Evolutionary conservation across 2,329 filamentous ascomycete genomes (phyloP).

Genomic region (Paecilomyces niveus): DNA sequence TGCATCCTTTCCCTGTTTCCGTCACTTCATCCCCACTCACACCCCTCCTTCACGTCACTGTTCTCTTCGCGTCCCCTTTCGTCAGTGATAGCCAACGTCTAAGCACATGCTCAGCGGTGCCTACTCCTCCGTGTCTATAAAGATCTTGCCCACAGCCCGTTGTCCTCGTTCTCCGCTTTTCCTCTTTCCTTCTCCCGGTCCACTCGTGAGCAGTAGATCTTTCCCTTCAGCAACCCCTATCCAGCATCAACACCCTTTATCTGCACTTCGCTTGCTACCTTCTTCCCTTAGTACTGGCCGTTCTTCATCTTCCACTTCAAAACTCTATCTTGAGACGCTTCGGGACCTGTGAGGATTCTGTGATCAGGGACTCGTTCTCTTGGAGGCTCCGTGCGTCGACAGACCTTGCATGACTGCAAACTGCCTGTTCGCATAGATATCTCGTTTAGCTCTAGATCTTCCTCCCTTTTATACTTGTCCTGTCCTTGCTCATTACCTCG

Average conservation of each 20-base stretch:
- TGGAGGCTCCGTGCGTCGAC: too few species aligned
- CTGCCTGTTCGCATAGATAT: too few species aligned
- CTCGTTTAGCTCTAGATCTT: too few species aligned
- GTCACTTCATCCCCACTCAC: background rate
- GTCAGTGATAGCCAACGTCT: background rate
- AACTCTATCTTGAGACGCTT: too few species aligned
- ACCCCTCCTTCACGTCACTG: background rate
- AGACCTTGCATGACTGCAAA: too few species aligned
- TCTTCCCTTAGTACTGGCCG: too few species aligned
- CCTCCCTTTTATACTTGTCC: too few species aligned
- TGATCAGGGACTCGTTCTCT: too few species aligned
- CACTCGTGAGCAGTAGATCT: background rate
- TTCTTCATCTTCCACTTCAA: too few species aligned
- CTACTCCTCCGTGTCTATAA: background rate
- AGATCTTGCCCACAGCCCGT: background rate
- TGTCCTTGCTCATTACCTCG: background rate
- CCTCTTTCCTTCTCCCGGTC: background rate
- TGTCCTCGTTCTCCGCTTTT: background rate
- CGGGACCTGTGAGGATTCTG: too few species aligned
- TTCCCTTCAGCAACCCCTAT: background rate
- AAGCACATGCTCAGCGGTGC: background rate
- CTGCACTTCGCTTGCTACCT: background rate
- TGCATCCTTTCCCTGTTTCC: background rate
- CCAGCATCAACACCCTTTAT: background rate
- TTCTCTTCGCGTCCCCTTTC: background rate